Evolutionary conservation across 371 early-diverging fungal genomes (phyloP).

Genomic region (Mortierella sp.): DNA sequence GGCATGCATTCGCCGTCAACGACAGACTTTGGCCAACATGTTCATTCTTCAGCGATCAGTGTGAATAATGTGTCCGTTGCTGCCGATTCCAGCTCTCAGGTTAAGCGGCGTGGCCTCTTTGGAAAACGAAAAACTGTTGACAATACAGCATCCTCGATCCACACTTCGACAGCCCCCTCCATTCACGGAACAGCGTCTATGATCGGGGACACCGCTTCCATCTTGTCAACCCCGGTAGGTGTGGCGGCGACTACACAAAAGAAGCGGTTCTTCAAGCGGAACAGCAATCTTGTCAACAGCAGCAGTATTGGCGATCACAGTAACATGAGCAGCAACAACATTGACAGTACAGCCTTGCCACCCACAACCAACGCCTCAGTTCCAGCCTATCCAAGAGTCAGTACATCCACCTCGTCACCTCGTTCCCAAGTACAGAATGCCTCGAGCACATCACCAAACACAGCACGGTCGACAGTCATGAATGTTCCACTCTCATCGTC

Average conservation of each 20-base stretch:
- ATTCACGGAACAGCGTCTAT: not conserved
- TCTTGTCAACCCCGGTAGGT: slow-evolving; percentile 3
- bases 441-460: not conserved
- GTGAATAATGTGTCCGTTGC: not conserved
- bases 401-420: slow-evolving; percentile 1
- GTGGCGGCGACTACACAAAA: slow-evolving; percentile 10
- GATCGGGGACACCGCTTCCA: slow-evolving; percentile 5
- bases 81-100: slow-evolving; percentile 25
- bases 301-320: not conserved
- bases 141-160: not conserved
- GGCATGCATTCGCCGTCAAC: not conserved
- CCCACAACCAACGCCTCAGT: slow-evolving; percentile 1
- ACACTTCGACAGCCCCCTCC: slow-evolving; percentile 2
- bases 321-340: not conserved
- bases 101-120: slow-evolving; percentile 43
- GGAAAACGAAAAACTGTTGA: slow-evolving; percentile 32
- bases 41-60: slow-evolving; percentile 5
- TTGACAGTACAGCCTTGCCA: not conserved
- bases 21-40: slow-evolving; percentile 5
- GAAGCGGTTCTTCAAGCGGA: slow-evolving; percentile 36
- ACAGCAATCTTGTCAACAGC: slow-evolving; percentile 1
- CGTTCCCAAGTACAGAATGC: not conserved
- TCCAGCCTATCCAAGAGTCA: slow-evolving; percentile 4
- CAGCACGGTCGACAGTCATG: slow-evolving; percentile 4
- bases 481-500: slow-evolving; percentile 31